Base-by-base conservation (phyloP, 2,329 filamentous ascomycete species). In the Penicillium sclerotiorum region DNA sequence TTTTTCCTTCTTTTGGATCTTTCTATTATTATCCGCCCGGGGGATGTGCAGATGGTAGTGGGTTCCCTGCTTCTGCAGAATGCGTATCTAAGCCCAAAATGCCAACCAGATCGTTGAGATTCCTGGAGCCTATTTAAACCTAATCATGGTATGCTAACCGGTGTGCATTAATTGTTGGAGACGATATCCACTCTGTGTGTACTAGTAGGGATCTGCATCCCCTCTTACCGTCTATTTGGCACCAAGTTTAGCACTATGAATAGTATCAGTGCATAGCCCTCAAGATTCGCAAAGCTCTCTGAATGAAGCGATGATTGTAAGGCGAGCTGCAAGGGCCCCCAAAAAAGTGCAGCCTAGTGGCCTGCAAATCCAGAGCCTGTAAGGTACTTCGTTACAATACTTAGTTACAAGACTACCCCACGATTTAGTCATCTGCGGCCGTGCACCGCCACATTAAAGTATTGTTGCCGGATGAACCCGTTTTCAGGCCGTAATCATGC, bases 51-150 rank as follows among this genome's bases (percentile, higher is more conserved):
- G 15, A n/a, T 33, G 30, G 15, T 36, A 18, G 33, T 36, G 33
- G 33, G 33, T n/a, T n/a, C n/a, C n/a, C 8, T 15, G 2, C 2
- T 39, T 13, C 25, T 39, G 5, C 20, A 18, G 36, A 11, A 8
- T n/a, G 17, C 25, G 15, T 23, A 11, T 18, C 9, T 9, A 27
- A 37, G 44, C 35, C 35, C 33, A 38, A 30, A 20, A 33, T 33
- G 8, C 7, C 23, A 33, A 21, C 38, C 36, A 47, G 36, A 40
- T 32, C n/a, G 2, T 12, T 22, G 8, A 43, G 25, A 43, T 37
- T 38, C 11, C 23, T 44, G 46, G 46, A 49, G 46, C 46, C 46
- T 49, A 49, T 42, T 49, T 37, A n/a, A 22, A 47, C 23, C n/a
- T 20, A 18, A 42, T n/a, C n/a, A n/a, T n/a, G n/a, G n/a, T n/a